These are phyloP conservation scores for Neonectria faginata DNA, from an alignment of 2,329 filamentous ascomycete genomes.

Conservation along the genomic window DNA sequence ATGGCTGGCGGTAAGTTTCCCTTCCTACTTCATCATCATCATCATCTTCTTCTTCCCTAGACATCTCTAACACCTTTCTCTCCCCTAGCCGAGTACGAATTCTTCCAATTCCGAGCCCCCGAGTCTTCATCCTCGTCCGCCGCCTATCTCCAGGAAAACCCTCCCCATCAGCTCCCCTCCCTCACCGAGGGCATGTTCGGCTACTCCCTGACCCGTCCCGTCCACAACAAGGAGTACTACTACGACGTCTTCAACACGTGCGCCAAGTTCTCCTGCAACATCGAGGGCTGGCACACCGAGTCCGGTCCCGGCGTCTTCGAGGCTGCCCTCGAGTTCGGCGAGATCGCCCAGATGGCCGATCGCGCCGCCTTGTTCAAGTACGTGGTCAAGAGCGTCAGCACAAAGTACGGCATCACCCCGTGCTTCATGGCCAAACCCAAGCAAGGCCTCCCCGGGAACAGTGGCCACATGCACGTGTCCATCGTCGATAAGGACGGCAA, in stretches of 20 bases:
- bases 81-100: constrained; percentile 86
- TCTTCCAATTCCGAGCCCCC: constrained; percentile 88
- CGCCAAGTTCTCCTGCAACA: constrained; percentile 79
- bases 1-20: constrained; percentile 84
- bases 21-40: too few species aligned
- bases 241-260: constrained; percentile 88
- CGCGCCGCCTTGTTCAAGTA: constrained; percentile 95
- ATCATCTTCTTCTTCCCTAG: too few species aligned
- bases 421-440: constrained; percentile 99
- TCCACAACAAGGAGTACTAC: constrained; percentile 93
- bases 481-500: constrained; percentile 82
- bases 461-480: constrained; percentile 95
- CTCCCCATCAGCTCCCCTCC: constrained; percentile 77
- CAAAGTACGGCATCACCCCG: constrained; percentile 89
- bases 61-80: background rate
- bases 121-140: constrained; percentile 73
- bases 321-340: constrained; percentile 90
- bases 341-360: constrained; percentile 91
- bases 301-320: constrained; percentile 95
- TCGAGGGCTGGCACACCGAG: constrained; percentile 97
- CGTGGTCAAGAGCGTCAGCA: constrained; percentile 88
- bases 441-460: constrained; percentile 91
- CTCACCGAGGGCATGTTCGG: constrained; percentile 97
- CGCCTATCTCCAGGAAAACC: constrained; percentile 78
- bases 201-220: constrained; percentile 87